Conservation (phyloP, 805 yeast species). For the Nakazawaea ambrosiae region DNA sequence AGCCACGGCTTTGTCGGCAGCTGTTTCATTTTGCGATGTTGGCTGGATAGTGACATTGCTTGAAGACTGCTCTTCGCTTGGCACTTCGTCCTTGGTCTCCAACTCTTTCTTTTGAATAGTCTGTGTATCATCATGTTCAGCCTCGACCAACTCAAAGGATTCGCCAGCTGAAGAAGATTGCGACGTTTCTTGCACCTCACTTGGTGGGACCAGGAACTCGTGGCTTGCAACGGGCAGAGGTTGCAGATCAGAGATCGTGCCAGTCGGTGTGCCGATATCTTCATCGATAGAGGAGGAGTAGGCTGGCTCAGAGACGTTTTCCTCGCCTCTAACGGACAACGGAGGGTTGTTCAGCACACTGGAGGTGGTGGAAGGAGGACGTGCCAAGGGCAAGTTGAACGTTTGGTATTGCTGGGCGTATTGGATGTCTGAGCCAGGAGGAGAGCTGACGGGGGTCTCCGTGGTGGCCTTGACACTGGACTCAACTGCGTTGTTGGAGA, state of each 20-base stretch:
- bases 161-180: slow-evolving; percentile 10
- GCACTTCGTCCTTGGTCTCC: neutral
- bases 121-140: slow-evolving; percentile 5
- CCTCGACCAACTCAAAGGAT: slow-evolving; percentile 9
- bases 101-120: slow-evolving; percentile 4
- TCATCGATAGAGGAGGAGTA: slow-evolving; percentile 28
- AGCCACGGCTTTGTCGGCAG: neutral
- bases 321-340: slow-evolving; percentile 78
- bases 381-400: slow-evolving; percentile 35
- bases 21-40: slow-evolving; percentile 9
- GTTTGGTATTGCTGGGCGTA: slow-evolving; percentile 25
- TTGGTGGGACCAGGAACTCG: neutral
- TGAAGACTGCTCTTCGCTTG: slow-evolving; percentile 1
- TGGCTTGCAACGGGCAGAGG: slow-evolving; percentile 1
- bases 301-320: slow-evolving; percentile 35
- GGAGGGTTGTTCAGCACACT: slow-evolving; percentile 92
- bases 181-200: slow-evolving; percentile 1
- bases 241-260: slow-evolving; percentile 6
- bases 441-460: slow-evolving; percentile 43
- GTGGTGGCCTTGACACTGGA: slow-evolving; percentile 17
- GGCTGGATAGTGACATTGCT: slow-evolving; percentile 5
- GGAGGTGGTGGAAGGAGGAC: slow-evolving; percentile 81
- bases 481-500: slow-evolving; percentile 16
- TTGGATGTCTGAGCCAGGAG: slow-evolving; percentile 40
- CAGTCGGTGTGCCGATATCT: slow-evolving; percentile 22